Conservation (phyloP, 176 grass and related monocot species). For the Avena atlantica region DNA sequence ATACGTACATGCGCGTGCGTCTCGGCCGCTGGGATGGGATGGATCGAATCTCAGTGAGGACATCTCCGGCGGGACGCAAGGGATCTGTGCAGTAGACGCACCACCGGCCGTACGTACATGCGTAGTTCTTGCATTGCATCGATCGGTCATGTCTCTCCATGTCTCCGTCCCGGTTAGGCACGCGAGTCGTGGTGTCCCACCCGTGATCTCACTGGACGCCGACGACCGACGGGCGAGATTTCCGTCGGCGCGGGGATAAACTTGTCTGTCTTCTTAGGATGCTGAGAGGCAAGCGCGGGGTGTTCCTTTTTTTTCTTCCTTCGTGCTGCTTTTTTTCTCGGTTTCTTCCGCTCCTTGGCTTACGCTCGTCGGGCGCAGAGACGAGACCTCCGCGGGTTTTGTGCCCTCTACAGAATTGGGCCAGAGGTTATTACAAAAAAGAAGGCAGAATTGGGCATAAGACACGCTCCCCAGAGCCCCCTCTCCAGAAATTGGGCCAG, state of each 20-base stretch:
- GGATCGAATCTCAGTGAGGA: too few species aligned
- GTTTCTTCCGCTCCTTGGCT: neutral
- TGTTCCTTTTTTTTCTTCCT: too few species aligned
- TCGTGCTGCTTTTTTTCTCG: neutral
- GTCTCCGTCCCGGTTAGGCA: conserved; percentile 36
- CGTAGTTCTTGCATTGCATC: neutral
- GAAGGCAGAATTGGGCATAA: too few species aligned
- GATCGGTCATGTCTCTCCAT: neutral
- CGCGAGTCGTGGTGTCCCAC: neutral
- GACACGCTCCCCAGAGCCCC: too few species aligned
- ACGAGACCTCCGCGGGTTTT: neutral
- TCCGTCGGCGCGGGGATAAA: neutral
- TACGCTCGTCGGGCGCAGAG: neutral
- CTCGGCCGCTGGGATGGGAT: too few species aligned
- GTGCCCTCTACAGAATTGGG: too few species aligned
- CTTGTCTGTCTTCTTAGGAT: neutral
- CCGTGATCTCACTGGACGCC: conserved; percentile 6
- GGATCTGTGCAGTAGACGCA: neutral
- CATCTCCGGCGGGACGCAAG: neutral
- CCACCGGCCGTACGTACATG: neutral
- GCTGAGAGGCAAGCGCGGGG: too few species aligned
- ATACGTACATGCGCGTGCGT: neutral
- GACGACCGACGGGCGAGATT: neutral
- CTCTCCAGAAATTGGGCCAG: too few species aligned
- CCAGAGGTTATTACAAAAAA: too few species aligned